Percentiles rank a stretch among this genome's conserved stretches.
phyloP scores from a whole-genome alignment of 352 stramenopile genomes.

The Pythium apleroticum region DNA sequence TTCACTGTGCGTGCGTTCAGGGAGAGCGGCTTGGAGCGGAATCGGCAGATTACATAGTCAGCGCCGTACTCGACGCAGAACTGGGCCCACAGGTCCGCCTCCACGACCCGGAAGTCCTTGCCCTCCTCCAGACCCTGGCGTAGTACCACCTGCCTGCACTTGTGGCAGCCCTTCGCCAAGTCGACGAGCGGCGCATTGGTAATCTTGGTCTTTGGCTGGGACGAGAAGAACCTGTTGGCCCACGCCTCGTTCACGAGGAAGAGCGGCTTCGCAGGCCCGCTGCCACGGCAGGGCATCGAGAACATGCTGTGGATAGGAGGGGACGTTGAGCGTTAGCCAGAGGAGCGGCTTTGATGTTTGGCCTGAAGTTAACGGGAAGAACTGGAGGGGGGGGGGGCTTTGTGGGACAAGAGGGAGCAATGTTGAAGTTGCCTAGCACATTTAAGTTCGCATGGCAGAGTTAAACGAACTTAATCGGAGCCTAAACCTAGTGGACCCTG shows the following conservation, averaged over 20 bases:
- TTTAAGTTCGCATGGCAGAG: background rate
- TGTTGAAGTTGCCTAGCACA: constrained; percentile 15
- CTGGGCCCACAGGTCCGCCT: constrained; percentile 4
- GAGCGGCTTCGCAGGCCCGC: background rate
- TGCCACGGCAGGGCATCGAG: background rate
- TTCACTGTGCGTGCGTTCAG: background rate
- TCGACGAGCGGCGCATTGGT: constrained; percentile 28
- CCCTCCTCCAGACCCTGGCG: constrained; percentile 26
- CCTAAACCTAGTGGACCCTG: background rate
- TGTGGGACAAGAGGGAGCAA: background rate
- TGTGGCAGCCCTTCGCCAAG: constrained; percentile 20
- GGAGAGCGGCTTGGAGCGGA: background rate
- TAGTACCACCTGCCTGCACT: constrained; percentile 22
- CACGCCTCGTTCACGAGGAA: constrained; percentile 27
- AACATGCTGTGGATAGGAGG: too few relatives aligned
- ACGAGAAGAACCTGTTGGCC: constrained; percentile 23
- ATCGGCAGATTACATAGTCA: constrained; percentile 11
- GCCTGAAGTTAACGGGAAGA: too few relatives aligned
- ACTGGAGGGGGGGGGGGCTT: too few relatives aligned
- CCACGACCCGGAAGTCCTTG: constrained; percentile 25
- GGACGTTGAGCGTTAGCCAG: too few relatives aligned
- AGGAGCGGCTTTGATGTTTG: too few relatives aligned
- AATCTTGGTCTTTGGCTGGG: constrained; percentile 7
- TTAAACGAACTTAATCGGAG: background rate
- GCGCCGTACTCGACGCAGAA: background rate